Base-by-base conservation (phyloP, 768 basidiomycete species). In the Lactifluus subvellereus region DNA sequence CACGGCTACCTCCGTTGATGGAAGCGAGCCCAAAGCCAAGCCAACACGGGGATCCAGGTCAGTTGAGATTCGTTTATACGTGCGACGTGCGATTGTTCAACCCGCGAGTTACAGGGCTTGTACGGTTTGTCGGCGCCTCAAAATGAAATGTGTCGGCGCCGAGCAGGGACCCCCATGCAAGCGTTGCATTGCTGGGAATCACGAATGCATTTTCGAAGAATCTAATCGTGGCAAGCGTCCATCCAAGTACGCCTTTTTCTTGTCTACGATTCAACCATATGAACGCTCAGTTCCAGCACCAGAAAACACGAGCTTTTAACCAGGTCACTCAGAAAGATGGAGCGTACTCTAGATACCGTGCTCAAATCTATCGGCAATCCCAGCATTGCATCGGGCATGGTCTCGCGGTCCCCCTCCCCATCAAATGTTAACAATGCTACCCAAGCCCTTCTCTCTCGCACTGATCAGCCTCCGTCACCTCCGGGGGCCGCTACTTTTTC, bases 201-300 rank as follows among this genome's bases (percentile, higher is more conserved):
- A 95, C 70, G 92, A 96, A 68, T 99, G 97, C 71, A 84, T 97
- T 49, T 98, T 99, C 66, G 94, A 98, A 76, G 96, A 98, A 73
- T 93, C 90, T 2, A 95, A 98, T 72, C 83, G 97, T 53, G 97
- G 97, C 47, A 96, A 95, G 73, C 85, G 91, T 11, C 84, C 89
- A 22, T 82, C 88, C 59, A 92, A 91, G 91, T 91, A 74, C 67
- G 81, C 69, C 22, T 56, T 22, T 53, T 22, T 51, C 62, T 57
- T 47, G 49, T 58, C 27, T 33, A 55, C 35, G 54, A 48, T 63
- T 67, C 51, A 59, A 69, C 61, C 47, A 37, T 58, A 67, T 70
- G 64, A 70, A 69, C 72, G 70, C 64, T 71, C 65, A 71, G 70
- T 54, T 43, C 32, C 22, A 74, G 71, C 67, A 74, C 68, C 73